Evolutionary conservation across 2,329 filamentous ascomycete genomes (phyloP), one percentile per base, ranked within the genome.

Genomic region (Alternaria rosae): DNA sequence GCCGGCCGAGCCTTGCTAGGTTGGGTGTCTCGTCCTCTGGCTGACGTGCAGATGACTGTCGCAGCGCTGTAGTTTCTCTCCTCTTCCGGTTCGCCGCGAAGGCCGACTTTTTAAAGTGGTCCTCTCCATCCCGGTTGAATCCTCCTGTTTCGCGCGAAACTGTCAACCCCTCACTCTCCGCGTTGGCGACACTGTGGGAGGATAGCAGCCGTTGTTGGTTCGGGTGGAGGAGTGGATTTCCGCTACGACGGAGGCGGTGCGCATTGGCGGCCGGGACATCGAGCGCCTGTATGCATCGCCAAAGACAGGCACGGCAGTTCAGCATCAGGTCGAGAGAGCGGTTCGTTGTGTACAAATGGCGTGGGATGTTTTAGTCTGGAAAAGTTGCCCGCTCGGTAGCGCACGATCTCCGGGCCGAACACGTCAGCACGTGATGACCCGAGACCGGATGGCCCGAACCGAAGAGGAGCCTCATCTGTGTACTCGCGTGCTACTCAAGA

Each of bases 221-320:
- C 13, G 60, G 59, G 32, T 32, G 45, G 26, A 70, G 32, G 4
- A 64, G 61, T 30, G 65, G 65, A 45, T 53, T 67, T 38, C 59
- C 71, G 71, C 72, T 57, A 57, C 61, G 66, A 59, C 70, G 68
- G 52, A 75, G 62, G 28, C 65, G 65, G 38, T 67, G 68, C 21
- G 67, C 53, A 35, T 65, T 68, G 41, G 62, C 52, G 30, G 70
- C 45, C 17, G 70, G 63, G 35, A 71, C 64, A 64, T 82, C 74
- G 61, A 83, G 74, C 50, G 81, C 79, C 47, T 80, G 79, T 52
- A 82, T 74, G 66, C 76, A 79, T 75, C 80, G 81, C 71, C 77
- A 73, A 52, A 81, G 75, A 71, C 81, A 83, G 65, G 79, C 76
- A 63, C 77, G 79, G 66, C 82, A 84, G 53, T 79, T 80, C 61